These are phyloP conservation scores for Yarrowia porcina DNA, from an alignment of 805 yeast species.

Conservation along the genomic window DNA sequence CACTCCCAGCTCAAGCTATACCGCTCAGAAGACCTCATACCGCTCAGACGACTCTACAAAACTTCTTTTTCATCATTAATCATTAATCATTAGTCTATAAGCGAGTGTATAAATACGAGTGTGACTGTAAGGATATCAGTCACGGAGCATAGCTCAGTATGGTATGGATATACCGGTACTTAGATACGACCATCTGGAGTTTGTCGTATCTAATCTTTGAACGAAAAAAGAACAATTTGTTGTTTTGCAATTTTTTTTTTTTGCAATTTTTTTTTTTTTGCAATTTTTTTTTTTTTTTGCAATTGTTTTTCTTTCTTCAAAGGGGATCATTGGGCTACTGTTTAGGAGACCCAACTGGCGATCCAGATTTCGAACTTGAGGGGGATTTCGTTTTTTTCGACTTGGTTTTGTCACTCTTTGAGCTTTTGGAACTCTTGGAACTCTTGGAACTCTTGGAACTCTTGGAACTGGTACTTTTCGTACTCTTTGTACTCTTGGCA, in stretches of 20 bases:
- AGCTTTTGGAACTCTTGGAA: background rate
- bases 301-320: background rate
- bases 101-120: conserved; percentile 6
- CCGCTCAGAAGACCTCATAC: too few species aligned
- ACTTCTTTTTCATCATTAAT: background rate
- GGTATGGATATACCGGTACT: background rate
- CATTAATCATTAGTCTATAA: background rate
- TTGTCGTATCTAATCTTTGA: too few species aligned
- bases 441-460: background rate
- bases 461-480: background rate
- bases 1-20: conserved; percentile 8
- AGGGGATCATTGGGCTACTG: background rate
- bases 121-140: background rate
- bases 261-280: too few species aligned
- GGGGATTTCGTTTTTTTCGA: background rate
- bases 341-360: background rate
- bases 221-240: too few species aligned
- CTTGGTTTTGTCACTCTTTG: background rate
- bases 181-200: too few species aligned
- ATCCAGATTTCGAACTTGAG: background rate
- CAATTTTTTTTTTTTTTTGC: too few species aligned
- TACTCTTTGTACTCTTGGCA: background rate
- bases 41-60: too few species aligned
- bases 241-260: too few species aligned
- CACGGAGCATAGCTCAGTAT: background rate